These are phyloP conservation scores for Thermomyces lanuginosus DNA, from an alignment of 2,329 filamentous ascomycete species.

Conservation along the genomic window DNA sequence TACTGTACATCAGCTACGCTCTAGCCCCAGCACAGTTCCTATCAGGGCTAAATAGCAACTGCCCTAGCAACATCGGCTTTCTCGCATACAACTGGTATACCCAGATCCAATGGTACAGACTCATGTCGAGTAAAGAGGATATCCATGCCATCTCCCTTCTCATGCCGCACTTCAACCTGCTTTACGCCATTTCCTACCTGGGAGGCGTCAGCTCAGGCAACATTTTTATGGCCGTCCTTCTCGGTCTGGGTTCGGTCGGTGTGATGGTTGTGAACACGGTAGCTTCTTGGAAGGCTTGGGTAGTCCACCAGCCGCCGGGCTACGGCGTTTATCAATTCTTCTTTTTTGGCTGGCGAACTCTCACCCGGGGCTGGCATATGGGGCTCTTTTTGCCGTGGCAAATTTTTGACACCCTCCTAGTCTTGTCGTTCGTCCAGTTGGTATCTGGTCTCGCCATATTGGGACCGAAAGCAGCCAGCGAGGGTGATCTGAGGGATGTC, in stretches of 20 bases:
- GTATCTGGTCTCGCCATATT: too few relatives aligned
- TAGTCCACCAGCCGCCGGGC: background rate
- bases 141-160: conserved; percentile 1
- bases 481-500: too few relatives aligned
- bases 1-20: background rate
- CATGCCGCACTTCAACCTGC: background rate
- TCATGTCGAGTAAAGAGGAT: background rate
- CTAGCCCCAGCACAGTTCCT: background rate
- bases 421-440: too few relatives aligned
- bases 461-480: too few relatives aligned
- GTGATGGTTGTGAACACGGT: conserved; percentile 1
- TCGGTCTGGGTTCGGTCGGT: conserved; percentile 1
- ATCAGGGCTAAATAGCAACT: background rate
- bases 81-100: conserved; percentile 2
- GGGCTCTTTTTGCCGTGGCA: conserved; percentile 1
- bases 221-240: conserved; percentile 1
- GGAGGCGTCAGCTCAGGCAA: conserved; percentile 1
- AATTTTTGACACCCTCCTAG: conserved; percentile 1
- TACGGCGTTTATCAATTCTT: conserved; percentile 2
- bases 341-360: conserved; percentile 1
- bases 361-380: conserved; percentile 1
- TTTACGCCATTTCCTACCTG: conserved; percentile 1
- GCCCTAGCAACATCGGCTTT: conserved; percentile 2
- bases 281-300: conserved; percentile 1
- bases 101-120: conserved; percentile 1